Base-by-base conservation (phyloP, 225 moss, liverwort and hornwort genomes). In the Sphagnum tenellum region DNA sequence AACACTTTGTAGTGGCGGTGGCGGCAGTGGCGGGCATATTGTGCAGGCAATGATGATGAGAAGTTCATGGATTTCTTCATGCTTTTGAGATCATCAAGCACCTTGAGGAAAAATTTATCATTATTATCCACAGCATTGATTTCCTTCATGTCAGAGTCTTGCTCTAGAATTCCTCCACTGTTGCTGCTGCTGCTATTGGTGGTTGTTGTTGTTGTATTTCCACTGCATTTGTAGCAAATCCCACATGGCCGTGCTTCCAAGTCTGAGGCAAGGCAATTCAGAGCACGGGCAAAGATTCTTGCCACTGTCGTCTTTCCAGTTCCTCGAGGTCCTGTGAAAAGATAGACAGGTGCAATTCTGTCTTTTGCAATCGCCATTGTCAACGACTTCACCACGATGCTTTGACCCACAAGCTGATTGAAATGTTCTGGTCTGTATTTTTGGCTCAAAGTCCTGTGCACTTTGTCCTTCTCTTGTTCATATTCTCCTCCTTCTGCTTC, bases 281-380 rank as follows among this genome's bases (percentile, higher is more conserved):
- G 56, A 4, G 84, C 90, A 45, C 76, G 76, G 0, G 93, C 93
- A 50, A 94, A 90, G 46, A 94, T 89, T 14, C 93, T 69, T 46
- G 88, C 89, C 3, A 90, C 77, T 0, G 90, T 80, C 1, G 93
- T 88, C 52, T 94, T 94, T 3, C 93, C 93, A 0, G 93, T 94
- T 12, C 93, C 93, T 13, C 90, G 82, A 53, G 93, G 89, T 4
- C 93, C 93, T 61, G 82, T 88, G 68, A 94, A 94, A 44, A 94
- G 71, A 64, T 94, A 94, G 4, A 90, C 81, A 0, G 93, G 90
- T 5, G 93, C 89, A 44, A 94, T 86, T 69, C 84, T 90, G 5
- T 84, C 74, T 67, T 81, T 89, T 3, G 64, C 5, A 44, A 90
- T 70, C 13, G 93, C 93, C 3, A 70, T 77, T 3, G 73, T 72